A percentile compares a stretch with the other conserved stretches of the same genome.
phyloP scores from a whole-genome alignment of 495 filamentous ascomycete species.

The Penicillium paradoxum region DNA sequence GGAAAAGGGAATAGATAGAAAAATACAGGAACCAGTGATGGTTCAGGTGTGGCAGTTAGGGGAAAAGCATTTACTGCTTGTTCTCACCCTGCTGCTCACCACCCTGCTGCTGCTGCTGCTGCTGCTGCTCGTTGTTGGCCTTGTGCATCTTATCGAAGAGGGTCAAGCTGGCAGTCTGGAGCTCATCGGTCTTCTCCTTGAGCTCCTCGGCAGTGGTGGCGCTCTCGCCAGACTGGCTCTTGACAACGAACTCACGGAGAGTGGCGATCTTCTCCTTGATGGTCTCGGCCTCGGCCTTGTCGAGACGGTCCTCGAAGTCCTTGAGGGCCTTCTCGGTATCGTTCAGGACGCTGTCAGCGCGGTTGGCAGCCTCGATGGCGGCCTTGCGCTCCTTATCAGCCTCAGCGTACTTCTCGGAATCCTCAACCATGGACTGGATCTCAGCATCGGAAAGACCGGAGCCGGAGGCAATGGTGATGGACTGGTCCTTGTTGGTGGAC shows the following conservation, averaged over 20 bases:
- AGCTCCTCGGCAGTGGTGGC: slow-evolving; percentile 79
- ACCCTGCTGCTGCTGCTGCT: slow-evolving; percentile 46
- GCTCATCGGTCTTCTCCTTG: slow-evolving; percentile 97
- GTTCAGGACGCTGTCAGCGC: slow-evolving; percentile 90
- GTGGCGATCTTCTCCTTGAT: slow-evolving; percentile 90
- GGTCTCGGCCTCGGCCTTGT: slow-evolving; percentile 90
- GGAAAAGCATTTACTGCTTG: slow-evolving; percentile 59
- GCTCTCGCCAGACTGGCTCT: slow-evolving; percentile 91
- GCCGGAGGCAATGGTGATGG: slow-evolving; percentile 97
- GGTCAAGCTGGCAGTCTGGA: slow-evolving; percentile 91
- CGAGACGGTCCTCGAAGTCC: slow-evolving; percentile 90
- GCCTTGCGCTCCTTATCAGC: slow-evolving; percentile 94
- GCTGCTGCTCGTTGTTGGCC: slow-evolving; percentile 69
- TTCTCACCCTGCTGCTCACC: slow-evolving; percentile 71
- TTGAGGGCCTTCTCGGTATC: slow-evolving; percentile 98
- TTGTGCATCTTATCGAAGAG: slow-evolving; percentile 99
- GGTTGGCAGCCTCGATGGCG: slow-evolving; percentile 92
- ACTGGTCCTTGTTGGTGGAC: slow-evolving; percentile 99
- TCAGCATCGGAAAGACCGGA: slow-evolving; percentile 94
- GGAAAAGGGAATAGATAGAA: slow-evolving; percentile 17
- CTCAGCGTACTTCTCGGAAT: slow-evolving; percentile 95
- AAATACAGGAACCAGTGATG: slow-evolving; percentile 25
- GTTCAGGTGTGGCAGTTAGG: neutral
- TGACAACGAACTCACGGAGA: slow-evolving; percentile 85
- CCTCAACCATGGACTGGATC: slow-evolving; percentile 94